Percentiles rank a stretch among this genome's conserved stretches.
phyloP scores from a whole-genome alignment of 2,329 filamentous ascomycete species.

The Escovopsis sp. region DNA sequence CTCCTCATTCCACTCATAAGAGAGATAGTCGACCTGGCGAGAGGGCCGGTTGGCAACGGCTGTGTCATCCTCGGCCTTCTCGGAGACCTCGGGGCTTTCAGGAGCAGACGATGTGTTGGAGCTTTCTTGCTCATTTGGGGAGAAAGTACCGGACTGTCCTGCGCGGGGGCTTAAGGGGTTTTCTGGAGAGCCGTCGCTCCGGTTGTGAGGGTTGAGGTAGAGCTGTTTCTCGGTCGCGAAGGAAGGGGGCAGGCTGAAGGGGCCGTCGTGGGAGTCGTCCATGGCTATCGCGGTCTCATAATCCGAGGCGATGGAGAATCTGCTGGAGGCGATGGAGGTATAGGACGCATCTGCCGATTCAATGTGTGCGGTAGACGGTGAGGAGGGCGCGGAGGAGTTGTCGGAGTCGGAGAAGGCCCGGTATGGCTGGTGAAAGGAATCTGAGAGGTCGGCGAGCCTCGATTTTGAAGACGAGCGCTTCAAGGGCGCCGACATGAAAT shows the following conservation, averaged over 20 bases:
- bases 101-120: conserved; percentile 38
- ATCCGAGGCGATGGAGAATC: conserved; percentile 43
- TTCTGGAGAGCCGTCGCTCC: conserved; percentile 27
- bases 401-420: conserved; percentile 30
- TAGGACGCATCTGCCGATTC: conserved; percentile 42
- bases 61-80: conserved; percentile 64
- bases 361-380: conserved; percentile 34
- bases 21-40: conserved; percentile 87
- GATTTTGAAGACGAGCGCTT: conserved; percentile 46
- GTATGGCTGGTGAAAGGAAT: conserved; percentile 28
- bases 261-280: conserved; percentile 29
- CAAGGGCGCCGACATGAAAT: conserved; percentile 38
- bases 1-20: conserved; percentile 84
- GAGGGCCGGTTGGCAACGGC: conserved; percentile 61
- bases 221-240: conserved; percentile 29
- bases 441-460: conserved; percentile 34
- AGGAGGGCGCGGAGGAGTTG: conserved; percentile 39
- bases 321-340: conserved; percentile 48
- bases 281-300: conserved; percentile 33
- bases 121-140: conserved; percentile 36
- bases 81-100: conserved; percentile 38
- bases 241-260: conserved; percentile 26
- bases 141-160: conserved; percentile 35
- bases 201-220: conserved; percentile 19
- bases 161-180: conserved; percentile 34